Percentiles rank a stretch among this genome's conserved stretches.
phyloP scores from a whole-genome alignment of 768 basidiomycete species.

The Mycena maculata region DNA sequence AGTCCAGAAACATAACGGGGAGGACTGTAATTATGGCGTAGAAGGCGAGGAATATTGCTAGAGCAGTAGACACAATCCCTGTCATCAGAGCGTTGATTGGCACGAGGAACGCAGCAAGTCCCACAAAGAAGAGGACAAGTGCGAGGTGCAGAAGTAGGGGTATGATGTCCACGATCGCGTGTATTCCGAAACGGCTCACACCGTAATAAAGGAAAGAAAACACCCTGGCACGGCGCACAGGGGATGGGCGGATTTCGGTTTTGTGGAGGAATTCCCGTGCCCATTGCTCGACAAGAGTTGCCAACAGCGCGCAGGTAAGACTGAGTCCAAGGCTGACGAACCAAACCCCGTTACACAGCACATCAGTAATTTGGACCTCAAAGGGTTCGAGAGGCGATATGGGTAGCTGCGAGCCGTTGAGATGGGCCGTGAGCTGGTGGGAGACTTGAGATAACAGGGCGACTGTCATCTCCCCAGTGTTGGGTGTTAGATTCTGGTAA shows the following conservation, averaged over 20 bases:
- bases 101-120: constrained; percentile 7
- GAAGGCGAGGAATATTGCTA: background rate
- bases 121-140: constrained; percentile 17
- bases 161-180: constrained; percentile 12
- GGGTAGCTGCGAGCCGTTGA: background rate
- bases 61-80: background rate
- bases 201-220: constrained; percentile 12
- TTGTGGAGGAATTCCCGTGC: constrained; percentile 9
- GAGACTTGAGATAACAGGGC: background rate
- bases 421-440: background rate
- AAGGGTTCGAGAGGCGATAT: background rate
- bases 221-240: background rate
- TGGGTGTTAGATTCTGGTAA: background rate
- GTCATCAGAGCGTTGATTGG: constrained; percentile 9
- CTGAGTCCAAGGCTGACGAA: constrained; percentile 13
- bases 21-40: constrained; percentile 12
- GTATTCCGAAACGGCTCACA: constrained; percentile 4
- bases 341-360: constrained; percentile 3
- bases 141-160: constrained; percentile 11
- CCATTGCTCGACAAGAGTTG: constrained; percentile 15
- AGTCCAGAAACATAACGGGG: background rate
- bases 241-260: background rate
- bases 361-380: background rate
- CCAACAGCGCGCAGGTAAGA: constrained; percentile 5
- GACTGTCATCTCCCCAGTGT: constrained; percentile 1